Evolutionary conservation across 2,329 filamentous ascomycete genomes (phyloP).

Genomic region (Colletotrichum sp.): DNA sequence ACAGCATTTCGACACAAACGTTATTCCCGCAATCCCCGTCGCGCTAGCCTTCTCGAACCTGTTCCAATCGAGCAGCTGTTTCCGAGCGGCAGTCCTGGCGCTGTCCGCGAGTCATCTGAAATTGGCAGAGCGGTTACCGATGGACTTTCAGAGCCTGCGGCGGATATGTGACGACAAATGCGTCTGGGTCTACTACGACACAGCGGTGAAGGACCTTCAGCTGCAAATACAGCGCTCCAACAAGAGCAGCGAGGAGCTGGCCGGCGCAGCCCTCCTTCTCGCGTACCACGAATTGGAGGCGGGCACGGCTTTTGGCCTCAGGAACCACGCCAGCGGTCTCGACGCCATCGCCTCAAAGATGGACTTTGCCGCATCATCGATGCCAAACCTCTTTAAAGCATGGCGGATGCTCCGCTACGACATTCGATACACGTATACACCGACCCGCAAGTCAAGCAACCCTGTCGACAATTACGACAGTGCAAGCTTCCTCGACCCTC

Average conservation of each 20-base stretch:
- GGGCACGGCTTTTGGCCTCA: not conserved
- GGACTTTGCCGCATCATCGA: not conserved
- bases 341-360: conserved; percentile 4
- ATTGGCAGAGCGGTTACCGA: not conserved
- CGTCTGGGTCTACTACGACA: conserved; percentile 3
- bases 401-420: conserved; percentile 15
- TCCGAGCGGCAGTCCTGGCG: not conserved
- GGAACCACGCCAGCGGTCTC: not conserved
- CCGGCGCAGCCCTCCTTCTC: conserved; percentile 1
- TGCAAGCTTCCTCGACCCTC: not conserved
- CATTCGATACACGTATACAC: not conserved
- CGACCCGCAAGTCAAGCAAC: not conserved
- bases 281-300: conserved; percentile 12
- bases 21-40: not conserved
- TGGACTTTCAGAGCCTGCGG: not conserved
- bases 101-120: conserved; percentile 6
- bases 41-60: not conserved
- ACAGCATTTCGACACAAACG: conserved; percentile 6
- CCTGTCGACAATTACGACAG: not conserved
- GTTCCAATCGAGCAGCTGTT: conserved; percentile 2
- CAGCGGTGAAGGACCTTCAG: not conserved
- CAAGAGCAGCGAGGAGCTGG: not conserved
- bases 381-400: conserved; percentile 14
- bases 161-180: not conserved
- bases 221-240: not conserved